Evolutionary conservation across 129 eudicot species (phyloP).

Genomic region (Flaveria linearis): DNA sequence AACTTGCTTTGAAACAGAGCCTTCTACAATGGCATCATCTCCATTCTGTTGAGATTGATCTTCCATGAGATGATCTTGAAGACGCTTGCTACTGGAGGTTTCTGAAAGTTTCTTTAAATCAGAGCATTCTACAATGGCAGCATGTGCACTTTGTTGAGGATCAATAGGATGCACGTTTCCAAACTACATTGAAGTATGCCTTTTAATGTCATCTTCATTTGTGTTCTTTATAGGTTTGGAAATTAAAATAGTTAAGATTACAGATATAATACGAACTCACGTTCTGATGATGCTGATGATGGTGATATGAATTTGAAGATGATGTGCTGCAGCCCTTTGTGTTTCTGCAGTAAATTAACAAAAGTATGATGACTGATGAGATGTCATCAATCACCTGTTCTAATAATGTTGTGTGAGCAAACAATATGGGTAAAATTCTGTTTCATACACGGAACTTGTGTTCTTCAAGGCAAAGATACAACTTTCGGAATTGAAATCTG

Average conservation of each 20-base stretch:
- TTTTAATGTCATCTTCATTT: constrained; percentile 1
- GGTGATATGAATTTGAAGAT: constrained; percentile 33
- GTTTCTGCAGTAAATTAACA: constrained; percentile 35
- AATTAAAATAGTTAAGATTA: background rate
- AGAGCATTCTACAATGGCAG: constrained; percentile 32
- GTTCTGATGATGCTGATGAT: constrained; percentile 36
- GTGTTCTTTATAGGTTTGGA: background rate
- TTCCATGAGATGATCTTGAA: constrained; percentile 65
- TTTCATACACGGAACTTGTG: background rate
- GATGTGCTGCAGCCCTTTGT: constrained; percentile 37
- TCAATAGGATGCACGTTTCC: constrained; percentile 50
- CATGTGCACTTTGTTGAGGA: constrained; percentile 35
- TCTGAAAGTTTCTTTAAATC: constrained; percentile 28
- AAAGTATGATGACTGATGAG: constrained; percentile 18
- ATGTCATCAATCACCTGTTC: background rate
- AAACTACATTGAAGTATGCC: constrained; percentile 32
- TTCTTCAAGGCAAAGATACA: too few relatives aligned
- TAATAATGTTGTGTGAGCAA: background rate
- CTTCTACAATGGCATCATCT: constrained; percentile 31
- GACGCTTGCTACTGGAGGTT: constrained; percentile 48
- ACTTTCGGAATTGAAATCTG: too few relatives aligned
- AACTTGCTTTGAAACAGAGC: constrained; percentile 29
- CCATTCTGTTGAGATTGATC: constrained; percentile 47
- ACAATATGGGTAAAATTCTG: background rate
- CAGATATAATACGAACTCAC: constrained; percentile 37